Base-by-base conservation (phyloP, 495 filamentous ascomycete genomes). In the Filosporella fistucella region DNA sequence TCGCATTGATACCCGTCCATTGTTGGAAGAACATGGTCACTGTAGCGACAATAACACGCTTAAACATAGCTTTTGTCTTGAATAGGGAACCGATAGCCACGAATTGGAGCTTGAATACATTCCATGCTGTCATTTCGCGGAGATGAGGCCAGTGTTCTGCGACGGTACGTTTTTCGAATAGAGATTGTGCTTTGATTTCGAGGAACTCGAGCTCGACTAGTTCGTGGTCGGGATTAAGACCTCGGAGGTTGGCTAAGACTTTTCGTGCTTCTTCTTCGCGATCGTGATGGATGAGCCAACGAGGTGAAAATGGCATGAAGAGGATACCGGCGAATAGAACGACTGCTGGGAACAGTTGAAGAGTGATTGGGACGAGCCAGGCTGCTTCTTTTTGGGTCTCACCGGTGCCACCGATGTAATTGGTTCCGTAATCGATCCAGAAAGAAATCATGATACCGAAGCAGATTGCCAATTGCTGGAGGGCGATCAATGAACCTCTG, bases 401-500 rank as follows among this genome's bases (percentile, higher is more conserved):
- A 4, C 69, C 64, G 7, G 77, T 84, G 5, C 85, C 84, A n/a
- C 88, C 88, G 39, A 89, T 90, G 63, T 78, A 89, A 62, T 89
- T 85, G 51, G 75, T 81, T 12, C 78, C 78, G 54, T 88, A 89
- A 63, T 88, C 80, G 54, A 89, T 86, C 87, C 88, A 94, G 69
- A 89, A 93, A 51, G 76, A 80, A 51, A 90, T 65, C 71, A 93
- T 78, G 63, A 95, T 91, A 21, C 89, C 89, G 42, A 89, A 80
- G 25, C 81, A 87, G 53, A 91, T 87, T 16, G 86, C 86, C 52
- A 90, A 69, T 67, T 93, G 88, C 62, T 94, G 85, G 0, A 86
- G 68, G 6, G 82, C 85, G 7, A 90, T 85, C 2, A 94, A 69
- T 6, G 84, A 81, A 33, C 88, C 88, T 18, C 73, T 70, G 17